Percentiles rank a stretch among this genome's conserved stretches.
Conservation (phyloP, 257 asterid genomes). For the Solanum piurae region DNA sequence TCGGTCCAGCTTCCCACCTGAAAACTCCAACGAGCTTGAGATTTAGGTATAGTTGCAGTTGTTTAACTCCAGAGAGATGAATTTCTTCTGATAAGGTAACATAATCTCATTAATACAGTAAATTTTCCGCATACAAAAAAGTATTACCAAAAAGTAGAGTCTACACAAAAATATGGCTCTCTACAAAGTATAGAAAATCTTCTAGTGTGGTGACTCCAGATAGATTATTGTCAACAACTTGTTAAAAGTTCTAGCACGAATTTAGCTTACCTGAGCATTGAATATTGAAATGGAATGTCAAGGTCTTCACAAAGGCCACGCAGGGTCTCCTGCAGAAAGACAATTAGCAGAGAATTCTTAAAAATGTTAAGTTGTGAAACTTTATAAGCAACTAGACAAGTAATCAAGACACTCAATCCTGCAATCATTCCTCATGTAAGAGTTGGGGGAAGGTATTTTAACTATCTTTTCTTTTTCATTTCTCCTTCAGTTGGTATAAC, state of each 20-base stretch:
- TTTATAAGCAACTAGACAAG: not conserved
- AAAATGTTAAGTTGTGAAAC: not conserved
- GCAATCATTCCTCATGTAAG: not conserved
- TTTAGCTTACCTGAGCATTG: slow-evolving; percentile 78
- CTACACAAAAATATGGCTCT: not conserved
- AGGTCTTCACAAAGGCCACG: slow-evolving; percentile 70
- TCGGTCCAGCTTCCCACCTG: slow-evolving; percentile 90
- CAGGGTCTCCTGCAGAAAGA: slow-evolving; percentile 43
- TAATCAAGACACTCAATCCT: not conserved
- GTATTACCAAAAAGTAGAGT: not conserved
- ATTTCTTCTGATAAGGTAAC: not conserved
- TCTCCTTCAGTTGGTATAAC: not conserved
- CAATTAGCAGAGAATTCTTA: not conserved
- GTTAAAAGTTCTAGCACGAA: not conserved
- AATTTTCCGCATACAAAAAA: not conserved
- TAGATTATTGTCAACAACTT: not conserved
- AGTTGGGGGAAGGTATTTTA: not conserved
- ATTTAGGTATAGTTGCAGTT: not conserved
- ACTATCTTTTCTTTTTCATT: not conserved
- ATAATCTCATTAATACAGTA: not conserved
- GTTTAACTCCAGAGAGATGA: not conserved
- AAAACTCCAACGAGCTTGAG: not conserved
- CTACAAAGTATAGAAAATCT: not conserved
- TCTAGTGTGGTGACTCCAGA: not conserved
- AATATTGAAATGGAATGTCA: slow-evolving; percentile 64